Evolutionary conservation across 2,329 filamentous ascomycete species (phyloP).

Genomic region (Coniochaeta ligniaria): DNA sequence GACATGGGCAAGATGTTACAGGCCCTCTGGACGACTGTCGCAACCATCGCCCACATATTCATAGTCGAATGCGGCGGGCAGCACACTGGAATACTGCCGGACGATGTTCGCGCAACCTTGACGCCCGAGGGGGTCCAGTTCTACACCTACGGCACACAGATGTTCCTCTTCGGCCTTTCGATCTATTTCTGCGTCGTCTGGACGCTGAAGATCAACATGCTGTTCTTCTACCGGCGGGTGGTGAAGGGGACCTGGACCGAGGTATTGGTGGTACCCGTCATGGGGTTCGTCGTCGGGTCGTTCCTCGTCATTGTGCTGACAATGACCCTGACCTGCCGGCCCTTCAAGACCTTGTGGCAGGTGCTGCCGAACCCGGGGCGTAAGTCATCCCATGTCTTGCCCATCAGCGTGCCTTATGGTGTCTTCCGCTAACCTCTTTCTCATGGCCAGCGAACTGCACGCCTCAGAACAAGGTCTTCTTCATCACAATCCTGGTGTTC

Average conservation of each 20-base stretch:
- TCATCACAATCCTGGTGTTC: neutral
- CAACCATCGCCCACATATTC: neutral
- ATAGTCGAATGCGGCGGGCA: neutral
- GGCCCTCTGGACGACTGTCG: neutral
- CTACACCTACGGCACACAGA: neutral
- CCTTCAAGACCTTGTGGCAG: neutral
- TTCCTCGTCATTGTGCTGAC: neutral
- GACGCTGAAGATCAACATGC: neutral
- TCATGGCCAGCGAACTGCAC: neutral
- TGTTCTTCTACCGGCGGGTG: constrained; percentile 1
- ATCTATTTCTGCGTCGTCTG: neutral
- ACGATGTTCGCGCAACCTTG: neutral
- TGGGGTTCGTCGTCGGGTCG: neutral
- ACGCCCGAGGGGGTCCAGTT: neutral
- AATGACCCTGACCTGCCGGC: neutral
- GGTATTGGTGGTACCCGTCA: neutral
- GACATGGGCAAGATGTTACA: too few relatives aligned
- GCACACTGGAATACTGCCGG: neutral
- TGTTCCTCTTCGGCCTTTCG: neutral
- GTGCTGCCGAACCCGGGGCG: neutral
- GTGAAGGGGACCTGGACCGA: constrained; percentile 1
- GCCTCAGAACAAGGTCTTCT: constrained; percentile 1
- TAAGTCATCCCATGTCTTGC: neutral
- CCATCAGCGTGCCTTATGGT: neutral
- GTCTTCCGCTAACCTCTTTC: neutral